These are phyloP conservation scores for Auxenochlorella pyrenoidosa DNA, from an alignment of 139 green algal genomes.

Conservation along the genomic window DNA sequence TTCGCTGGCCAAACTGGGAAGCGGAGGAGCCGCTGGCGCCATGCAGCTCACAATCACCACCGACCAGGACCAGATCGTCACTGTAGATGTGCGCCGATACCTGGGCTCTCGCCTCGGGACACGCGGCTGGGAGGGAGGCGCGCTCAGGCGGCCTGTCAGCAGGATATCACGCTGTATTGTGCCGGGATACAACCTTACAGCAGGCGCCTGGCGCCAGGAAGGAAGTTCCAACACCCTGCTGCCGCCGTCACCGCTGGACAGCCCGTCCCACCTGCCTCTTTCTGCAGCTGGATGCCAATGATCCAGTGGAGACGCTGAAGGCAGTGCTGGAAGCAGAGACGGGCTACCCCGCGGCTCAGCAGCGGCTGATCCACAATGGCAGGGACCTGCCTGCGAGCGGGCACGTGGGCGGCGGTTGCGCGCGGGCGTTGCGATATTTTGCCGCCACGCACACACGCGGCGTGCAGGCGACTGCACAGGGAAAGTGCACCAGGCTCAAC, in stretches of 20 bases:
- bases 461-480: no score
- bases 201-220: no score
- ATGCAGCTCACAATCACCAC: slow-evolving; percentile 63
- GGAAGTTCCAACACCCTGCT: no score
- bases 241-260: no score
- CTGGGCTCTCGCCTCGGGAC: no score
- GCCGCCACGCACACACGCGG: background rate
- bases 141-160: no score
- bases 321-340: slow-evolving; percentile 87
- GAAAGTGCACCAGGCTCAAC: no score
- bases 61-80: slow-evolving; percentile 56
- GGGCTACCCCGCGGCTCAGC: slow-evolving; percentile 52
- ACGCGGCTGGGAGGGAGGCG: no score
- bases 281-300: slow-evolving; percentile 67
- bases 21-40: background rate
- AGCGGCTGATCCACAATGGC: slow-evolving; percentile 71
- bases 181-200: no score
- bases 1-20: no score
- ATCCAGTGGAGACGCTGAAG: slow-evolving; percentile 71
- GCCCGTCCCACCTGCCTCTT: background rate
- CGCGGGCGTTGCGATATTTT: background rate
- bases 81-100: slow-evolving; percentile 46
- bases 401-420: background rate
- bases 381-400: slow-evolving; percentile 42
- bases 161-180: no score